Conservation (phyloP, 177 flowering plant species). For the Vitis hybrid region DNA sequence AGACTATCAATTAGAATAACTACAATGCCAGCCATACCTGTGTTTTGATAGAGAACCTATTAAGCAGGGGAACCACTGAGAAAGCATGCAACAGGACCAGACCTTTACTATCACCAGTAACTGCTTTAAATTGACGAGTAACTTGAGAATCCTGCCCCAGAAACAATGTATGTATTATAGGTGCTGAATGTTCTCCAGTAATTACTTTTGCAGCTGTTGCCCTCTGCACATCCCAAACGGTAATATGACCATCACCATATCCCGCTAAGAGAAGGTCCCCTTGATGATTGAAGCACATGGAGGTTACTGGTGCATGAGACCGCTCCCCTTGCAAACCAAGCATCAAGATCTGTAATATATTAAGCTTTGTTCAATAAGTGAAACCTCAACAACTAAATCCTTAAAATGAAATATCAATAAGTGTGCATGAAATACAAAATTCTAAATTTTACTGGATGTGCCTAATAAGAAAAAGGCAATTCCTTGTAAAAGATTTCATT, state of each 20-base stretch:
- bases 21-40: conserved; percentile 42
- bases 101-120: conserved; percentile 94
- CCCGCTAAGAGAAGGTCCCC: conserved; percentile 95
- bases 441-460: not conserved
- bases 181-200: conserved; percentile 77
- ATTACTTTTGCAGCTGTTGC: conserved; percentile 63
- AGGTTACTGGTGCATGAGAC: conserved; percentile 72
- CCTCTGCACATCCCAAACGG: conserved; percentile 87
- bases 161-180: conserved; percentile 80
- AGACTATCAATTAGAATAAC: not conserved
- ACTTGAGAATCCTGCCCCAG: conserved; percentile 84
- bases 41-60: conserved; percentile 54
- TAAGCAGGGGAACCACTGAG: conserved; percentile 67
- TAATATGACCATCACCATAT: conserved; percentile 82
- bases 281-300: conserved; percentile 93
- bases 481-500: too few relatives aligned
- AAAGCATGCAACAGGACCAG: conserved; percentile 67
- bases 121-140: conserved; percentile 82
- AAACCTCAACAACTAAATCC: not conserved
- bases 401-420: too few relatives aligned
- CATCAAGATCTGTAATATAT: conserved; percentile 57
- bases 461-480: too few relatives aligned
- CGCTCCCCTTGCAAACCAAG: conserved; percentile 83
- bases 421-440: too few relatives aligned
- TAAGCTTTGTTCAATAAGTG: conserved; percentile 5